Conservation (phyloP, 2,329 filamentous ascomycete species). For the Daldinia eschscholtzii region DNA sequence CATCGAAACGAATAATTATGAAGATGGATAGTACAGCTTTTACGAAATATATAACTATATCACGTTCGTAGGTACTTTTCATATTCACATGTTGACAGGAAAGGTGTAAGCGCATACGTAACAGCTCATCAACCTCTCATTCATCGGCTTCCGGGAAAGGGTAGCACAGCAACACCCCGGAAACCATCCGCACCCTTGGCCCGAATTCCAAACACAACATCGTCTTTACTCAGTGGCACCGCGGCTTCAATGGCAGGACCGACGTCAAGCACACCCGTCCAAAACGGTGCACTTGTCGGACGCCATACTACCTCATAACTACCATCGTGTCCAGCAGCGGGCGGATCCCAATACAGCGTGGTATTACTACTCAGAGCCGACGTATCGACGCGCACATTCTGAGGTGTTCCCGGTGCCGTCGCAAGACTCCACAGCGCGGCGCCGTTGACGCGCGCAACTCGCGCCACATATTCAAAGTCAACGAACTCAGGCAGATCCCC, state of each 20-base stretch:
- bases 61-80: not conserved
- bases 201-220: conserved; percentile 68
- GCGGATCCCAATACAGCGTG: conserved; percentile 63
- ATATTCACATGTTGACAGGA: not conserved
- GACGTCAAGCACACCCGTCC: conserved; percentile 63
- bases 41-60: not conserved
- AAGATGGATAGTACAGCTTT: not conserved
- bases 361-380: conserved; percentile 63
- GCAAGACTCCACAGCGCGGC: conserved; percentile 67
- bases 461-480: conserved; percentile 67
- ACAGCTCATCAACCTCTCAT: not conserved
- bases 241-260: conserved; percentile 61
- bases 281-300: conserved; percentile 62
- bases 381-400: conserved; percentile 64
- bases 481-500: conserved; percentile 68
- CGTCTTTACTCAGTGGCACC: conserved; percentile 67
- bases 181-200: conserved; percentile 51
- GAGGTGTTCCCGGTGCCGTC: conserved; percentile 62
- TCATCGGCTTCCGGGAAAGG: conserved; percentile 46
- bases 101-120: not conserved
- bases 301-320: conserved; percentile 70
- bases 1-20: not conserved
- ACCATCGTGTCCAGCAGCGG: conserved; percentile 52
- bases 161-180: conserved; percentile 50
- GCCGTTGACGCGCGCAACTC: conserved; percentile 67